These are phyloP conservation scores for Cladosporium sp. DNA, from an alignment of 2,329 filamentous ascomycete genomes.

Conservation along the genomic window DNA sequence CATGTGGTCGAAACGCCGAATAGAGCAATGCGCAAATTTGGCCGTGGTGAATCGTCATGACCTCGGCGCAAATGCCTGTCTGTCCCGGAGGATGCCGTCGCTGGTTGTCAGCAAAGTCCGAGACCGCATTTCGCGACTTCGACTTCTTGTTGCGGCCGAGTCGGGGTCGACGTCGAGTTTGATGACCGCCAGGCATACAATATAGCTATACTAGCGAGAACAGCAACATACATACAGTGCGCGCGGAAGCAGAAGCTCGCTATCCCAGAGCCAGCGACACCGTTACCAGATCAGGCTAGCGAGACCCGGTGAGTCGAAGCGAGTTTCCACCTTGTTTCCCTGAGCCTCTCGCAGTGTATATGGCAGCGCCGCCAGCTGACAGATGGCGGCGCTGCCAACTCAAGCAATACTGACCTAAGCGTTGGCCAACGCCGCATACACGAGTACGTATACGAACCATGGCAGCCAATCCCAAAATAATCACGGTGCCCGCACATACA, in stretches of 20 bases:
- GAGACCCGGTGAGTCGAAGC: slow-evolving; percentile 10
- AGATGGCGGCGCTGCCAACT: neutral
- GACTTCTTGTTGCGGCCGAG: neutral
- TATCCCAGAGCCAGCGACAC: neutral
- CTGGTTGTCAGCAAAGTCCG: neutral
- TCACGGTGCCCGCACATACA: slow-evolving; percentile 22
- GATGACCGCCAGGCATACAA: neutral
- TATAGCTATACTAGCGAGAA: neutral
- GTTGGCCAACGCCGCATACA: neutral
- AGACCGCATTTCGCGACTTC: neutral
- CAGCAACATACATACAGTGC: neutral
- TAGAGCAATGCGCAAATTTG: neutral
- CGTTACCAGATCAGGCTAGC: neutral
- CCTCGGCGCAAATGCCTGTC: neutral
- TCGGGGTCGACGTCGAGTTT: neutral
- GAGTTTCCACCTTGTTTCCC: neutral
- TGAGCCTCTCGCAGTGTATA: slow-evolving; percentile 6
- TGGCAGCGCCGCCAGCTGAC: neutral
- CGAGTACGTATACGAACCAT: slow-evolving; percentile 14
- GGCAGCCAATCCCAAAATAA: slow-evolving; percentile 15
- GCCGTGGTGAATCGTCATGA: neutral
- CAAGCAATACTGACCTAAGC: slow-evolving; percentile 1
- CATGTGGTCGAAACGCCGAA: neutral
- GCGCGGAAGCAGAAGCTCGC: neutral
- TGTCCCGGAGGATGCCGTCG: neutral